Percentiles rank a stretch among this genome's conserved stretches.
Evolutionary conservation across 2,329 filamentous ascomycete genomes (phyloP).

Genomic region (Orbilia blumenaviensis): DNA sequence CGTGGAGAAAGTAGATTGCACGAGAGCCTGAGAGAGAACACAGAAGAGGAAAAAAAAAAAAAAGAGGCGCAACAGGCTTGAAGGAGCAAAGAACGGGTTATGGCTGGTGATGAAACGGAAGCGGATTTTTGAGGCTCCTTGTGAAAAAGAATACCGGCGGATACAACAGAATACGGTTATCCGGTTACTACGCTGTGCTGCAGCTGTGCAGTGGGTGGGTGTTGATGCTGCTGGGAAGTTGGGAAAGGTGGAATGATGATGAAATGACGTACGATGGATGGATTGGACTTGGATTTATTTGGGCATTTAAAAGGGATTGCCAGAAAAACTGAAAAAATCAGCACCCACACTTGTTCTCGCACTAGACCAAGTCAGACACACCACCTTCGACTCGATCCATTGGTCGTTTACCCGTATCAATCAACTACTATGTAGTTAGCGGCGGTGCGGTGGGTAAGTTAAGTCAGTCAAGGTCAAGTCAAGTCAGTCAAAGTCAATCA

Average conservation of each 20-base stretch:
- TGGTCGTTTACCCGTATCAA: conserved; percentile 5
- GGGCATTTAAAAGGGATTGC: conserved; percentile 34
- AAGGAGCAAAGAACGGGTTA: not conserved
- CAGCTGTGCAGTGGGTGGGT: not conserved
- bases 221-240: conserved; percentile 11
- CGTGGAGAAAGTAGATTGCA: not conserved
- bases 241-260: conserved; percentile 54
- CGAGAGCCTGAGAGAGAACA: not conserved
- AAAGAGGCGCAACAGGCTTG: conserved; percentile 46
- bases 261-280: conserved; percentile 53
- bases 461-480: too few relatives aligned
- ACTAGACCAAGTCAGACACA: not conserved
- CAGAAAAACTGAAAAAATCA: not conserved
- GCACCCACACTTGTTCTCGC: conserved; percentile 18
- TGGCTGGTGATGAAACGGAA: conserved; percentile 27
- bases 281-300: not conserved
- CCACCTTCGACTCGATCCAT: conserved; percentile 8
- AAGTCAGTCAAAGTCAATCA: too few relatives aligned
- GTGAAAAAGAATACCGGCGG: not conserved
- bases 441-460: too few relatives aligned
- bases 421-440: not conserved
- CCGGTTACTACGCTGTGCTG: too few relatives aligned
- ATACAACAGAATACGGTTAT: conserved; percentile 1
- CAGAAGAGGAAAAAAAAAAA: conserved; percentile 5
- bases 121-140: conserved; percentile 23